Conservation (phyloP, 2,329 filamentous ascomycete genomes). For the Fusarium cyanostomum region DNA sequence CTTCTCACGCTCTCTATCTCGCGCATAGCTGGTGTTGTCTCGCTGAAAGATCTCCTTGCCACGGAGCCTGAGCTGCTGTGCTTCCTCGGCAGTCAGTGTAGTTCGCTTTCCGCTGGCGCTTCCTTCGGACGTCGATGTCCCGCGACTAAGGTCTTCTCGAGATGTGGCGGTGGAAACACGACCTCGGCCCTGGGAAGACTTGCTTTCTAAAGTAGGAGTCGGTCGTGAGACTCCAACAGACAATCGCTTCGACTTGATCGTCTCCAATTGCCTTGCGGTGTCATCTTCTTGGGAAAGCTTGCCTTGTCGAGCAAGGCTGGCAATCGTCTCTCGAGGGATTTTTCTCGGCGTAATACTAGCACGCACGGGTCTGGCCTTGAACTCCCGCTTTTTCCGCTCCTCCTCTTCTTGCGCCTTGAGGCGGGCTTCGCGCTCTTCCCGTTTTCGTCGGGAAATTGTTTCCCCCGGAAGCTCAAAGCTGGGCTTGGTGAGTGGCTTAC, state of each 20-base stretch:
- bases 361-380: constrained; percentile 69
- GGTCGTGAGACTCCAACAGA: constrained; percentile 32
- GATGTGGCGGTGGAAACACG: constrained; percentile 39
- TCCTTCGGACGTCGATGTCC: constrained; percentile 57
- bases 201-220: constrained; percentile 9
- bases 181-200: constrained; percentile 38
- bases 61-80: constrained; percentile 60
- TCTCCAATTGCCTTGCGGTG: constrained; percentile 23
- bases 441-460: constrained; percentile 64
- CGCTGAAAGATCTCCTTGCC: constrained; percentile 64
- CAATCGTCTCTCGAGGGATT: constrained; percentile 64
- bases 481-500: constrained; percentile 62
- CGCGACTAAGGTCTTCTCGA: constrained; percentile 48
- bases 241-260: constrained; percentile 38
- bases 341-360: constrained; percentile 53
- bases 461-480: constrained; percentile 72
- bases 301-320: constrained; percentile 65
- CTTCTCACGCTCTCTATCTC: constrained; percentile 62
- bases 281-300: constrained; percentile 49
- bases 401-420: constrained; percentile 68
- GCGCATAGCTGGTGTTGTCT: constrained; percentile 57
- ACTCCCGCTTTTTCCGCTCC: constrained; percentile 67
- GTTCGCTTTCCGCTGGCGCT: constrained; percentile 57
- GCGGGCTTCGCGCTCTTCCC: constrained; percentile 64
- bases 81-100: constrained; percentile 60